Percentiles rank a stretch among this genome's conserved stretches.
phyloP scores from a whole-genome alignment of 495 filamentous ascomycete species.

The Lindgomyces ingoldianus region DNA sequence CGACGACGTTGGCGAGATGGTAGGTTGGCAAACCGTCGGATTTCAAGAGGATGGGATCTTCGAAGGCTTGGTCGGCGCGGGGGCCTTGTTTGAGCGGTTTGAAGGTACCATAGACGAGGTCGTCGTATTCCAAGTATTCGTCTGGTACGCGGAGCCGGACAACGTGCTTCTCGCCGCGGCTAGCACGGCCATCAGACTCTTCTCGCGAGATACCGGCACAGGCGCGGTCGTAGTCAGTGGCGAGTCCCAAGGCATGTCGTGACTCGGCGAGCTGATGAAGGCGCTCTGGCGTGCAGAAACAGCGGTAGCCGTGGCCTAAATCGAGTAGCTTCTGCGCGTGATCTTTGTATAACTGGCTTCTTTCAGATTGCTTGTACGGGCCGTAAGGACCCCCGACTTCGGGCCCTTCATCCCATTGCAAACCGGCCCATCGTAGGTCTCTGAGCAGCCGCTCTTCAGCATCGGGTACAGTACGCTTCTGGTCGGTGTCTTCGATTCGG shows the following conservation, averaged over 20 bases:
- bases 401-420: conserved; percentile 95
- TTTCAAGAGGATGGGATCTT: conserved; percentile 85
- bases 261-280: conserved; percentile 63
- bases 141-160: conserved; percentile 70
- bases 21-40: conserved; percentile 91
- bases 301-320: conserved; percentile 79
- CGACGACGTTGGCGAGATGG: conserved; percentile 94
- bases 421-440: conserved; percentile 84
- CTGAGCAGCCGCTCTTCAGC: conserved; percentile 74
- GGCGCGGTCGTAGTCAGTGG: conserved; percentile 73
- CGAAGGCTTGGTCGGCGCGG: conserved; percentile 55
- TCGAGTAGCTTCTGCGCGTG: conserved; percentile 71
- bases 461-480: conserved; percentile 76
- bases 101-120: conserved; percentile 69
- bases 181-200: conserved; percentile 68
- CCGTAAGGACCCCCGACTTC: conserved; percentile 75
- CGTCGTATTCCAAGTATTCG: conserved; percentile 61
- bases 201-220: conserved; percentile 66
- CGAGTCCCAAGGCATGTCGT: conserved; percentile 59
- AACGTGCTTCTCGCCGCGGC: conserved; percentile 70
- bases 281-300: conserved; percentile 80
- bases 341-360: conserved; percentile 69
- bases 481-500: conserved; percentile 93
- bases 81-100: conserved; percentile 45
- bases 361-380: conserved; percentile 82